Percentiles rank a stretch among this genome's conserved stretches.
phyloP scores from a whole-genome alignment of 768 basidiomycete genomes.

The Glaciozyma martinii region DNA sequence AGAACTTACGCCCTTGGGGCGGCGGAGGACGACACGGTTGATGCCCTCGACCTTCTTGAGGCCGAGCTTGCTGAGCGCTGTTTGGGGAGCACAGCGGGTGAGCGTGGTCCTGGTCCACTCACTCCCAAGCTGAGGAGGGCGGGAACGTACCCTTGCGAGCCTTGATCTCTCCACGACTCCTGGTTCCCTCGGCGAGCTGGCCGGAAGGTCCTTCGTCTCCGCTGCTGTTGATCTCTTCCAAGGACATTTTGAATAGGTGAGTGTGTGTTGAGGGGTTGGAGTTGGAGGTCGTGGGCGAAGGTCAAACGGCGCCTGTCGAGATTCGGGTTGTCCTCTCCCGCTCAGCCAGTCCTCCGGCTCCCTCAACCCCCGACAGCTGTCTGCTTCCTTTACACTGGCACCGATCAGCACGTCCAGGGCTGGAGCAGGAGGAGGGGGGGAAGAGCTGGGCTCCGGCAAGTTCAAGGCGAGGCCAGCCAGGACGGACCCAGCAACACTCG shows the following conservation, averaged over 20 bases:
- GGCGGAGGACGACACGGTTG: slow-evolving; percentile 85
- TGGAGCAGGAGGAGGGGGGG: background rate
- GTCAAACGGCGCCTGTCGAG: no score
- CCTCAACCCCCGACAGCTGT: background rate
- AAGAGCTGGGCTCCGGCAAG: no score
- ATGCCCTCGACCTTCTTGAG: slow-evolving; percentile 87
- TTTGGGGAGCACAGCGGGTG: background rate
- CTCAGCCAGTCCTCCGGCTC: background rate
- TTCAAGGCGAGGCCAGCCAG: no score
- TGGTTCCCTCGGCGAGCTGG: background rate
- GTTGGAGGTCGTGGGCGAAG: no score
- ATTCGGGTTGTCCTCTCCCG: background rate
- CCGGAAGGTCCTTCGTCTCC: no score
- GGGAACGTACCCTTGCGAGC: background rate
- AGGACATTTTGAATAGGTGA: no score
- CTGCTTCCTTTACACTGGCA: background rate
- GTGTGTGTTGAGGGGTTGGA: no score
- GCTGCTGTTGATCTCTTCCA: background rate
- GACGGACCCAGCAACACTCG: background rate
- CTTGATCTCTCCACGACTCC: background rate
- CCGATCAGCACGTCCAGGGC: background rate
- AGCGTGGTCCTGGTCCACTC: background rate
- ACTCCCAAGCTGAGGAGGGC: background rate
- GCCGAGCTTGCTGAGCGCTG: slow-evolving; percentile 74
- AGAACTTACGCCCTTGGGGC: slow-evolving; percentile 77